Conservation (phyloP, 345 rosid species). For the Eucalyptus polyanthemos region DNA sequence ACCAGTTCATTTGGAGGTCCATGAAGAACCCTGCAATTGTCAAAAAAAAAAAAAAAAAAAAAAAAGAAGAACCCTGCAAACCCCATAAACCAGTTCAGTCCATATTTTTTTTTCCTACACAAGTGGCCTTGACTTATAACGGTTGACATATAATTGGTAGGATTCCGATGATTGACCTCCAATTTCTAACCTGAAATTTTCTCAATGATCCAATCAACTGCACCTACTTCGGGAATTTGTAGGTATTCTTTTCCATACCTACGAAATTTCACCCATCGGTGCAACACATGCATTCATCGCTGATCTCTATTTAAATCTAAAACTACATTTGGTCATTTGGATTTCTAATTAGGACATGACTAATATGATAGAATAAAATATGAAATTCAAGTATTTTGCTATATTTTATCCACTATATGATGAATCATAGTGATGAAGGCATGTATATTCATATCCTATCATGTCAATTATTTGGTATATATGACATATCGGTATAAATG, state of each 20-base stretch:
- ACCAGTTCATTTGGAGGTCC: neutral
- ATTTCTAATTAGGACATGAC: fast-evolving
- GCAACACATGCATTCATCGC: neutral
- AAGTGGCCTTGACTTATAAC: neutral
- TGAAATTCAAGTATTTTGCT: too few relatives aligned
- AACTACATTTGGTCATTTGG: fast-evolving
- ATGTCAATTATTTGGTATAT: too few relatives aligned
- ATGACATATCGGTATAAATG: too few relatives aligned
- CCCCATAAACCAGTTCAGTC: too few relatives aligned
- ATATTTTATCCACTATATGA: too few relatives aligned
- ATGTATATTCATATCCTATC: too few relatives aligned
- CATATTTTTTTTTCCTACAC: neutral
- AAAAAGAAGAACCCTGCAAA: too few relatives aligned
- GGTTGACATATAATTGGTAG: neutral
- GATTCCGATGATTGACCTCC: neutral
- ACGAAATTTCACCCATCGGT: neutral
- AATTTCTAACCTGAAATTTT: neutral
- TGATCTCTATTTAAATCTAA: neutral
- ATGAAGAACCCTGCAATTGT: too few relatives aligned
- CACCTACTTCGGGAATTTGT: neutral
- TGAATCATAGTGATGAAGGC: too few relatives aligned
- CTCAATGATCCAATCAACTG: neutral
- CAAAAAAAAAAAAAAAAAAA: too few relatives aligned
- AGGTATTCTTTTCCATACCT: neutral
- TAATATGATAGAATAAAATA: too few relatives aligned